Conservation (phyloP, 352 stramenopile species). For the Phytopythium oedochilum region DNA sequence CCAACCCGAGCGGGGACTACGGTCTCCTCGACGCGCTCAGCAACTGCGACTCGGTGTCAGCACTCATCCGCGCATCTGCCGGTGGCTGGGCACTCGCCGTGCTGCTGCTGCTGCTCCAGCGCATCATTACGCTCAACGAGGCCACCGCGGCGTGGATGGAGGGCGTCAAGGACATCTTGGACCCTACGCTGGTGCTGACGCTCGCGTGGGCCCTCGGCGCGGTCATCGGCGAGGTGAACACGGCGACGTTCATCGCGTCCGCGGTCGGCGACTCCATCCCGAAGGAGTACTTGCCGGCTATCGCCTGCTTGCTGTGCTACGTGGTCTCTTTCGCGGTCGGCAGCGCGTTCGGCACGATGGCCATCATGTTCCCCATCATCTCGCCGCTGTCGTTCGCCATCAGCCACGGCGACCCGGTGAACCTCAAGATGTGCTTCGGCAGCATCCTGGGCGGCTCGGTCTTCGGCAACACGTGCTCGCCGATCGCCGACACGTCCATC, state of each 20-base stretch:
- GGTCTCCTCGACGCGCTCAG: conserved; percentile 67
- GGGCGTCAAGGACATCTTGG: conserved; percentile 90
- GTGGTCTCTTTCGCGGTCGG: conserved; percentile 90
- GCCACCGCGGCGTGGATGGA: conserved; percentile 88
- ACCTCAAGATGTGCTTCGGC: conserved; percentile 85
- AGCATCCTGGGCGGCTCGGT: conserved; percentile 84
- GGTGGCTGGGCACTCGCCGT: conserved; percentile 74
- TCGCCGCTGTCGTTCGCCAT: conserved; percentile 82
- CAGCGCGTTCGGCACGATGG: conserved; percentile 89
- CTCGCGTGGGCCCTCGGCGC: conserved; percentile 87
- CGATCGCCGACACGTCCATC: conserved; percentile 93
- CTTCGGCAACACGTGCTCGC: conserved; percentile 88
- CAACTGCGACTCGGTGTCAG: conserved; percentile 73
- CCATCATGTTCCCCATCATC: conserved; percentile 92
- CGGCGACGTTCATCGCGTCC: conserved; percentile 76
- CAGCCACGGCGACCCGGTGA: conserved; percentile 67
- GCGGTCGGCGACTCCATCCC: conserved; percentile 72
- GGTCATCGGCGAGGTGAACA: conserved; percentile 84
- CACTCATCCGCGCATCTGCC: conserved; percentile 72
- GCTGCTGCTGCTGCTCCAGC: conserved; percentile 63
- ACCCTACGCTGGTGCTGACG: conserved; percentile 86
- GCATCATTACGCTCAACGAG: conserved; percentile 85
- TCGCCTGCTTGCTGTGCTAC: conserved; percentile 82
- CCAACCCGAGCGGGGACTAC: conserved; percentile 41
- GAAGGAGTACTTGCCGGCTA: conserved; percentile 74